Evolutionary conservation across 1,284 basidiomycete species (phyloP), one percentile per base, ranked within the genome.

Genomic region (Apiotrichum porosum): DNA sequence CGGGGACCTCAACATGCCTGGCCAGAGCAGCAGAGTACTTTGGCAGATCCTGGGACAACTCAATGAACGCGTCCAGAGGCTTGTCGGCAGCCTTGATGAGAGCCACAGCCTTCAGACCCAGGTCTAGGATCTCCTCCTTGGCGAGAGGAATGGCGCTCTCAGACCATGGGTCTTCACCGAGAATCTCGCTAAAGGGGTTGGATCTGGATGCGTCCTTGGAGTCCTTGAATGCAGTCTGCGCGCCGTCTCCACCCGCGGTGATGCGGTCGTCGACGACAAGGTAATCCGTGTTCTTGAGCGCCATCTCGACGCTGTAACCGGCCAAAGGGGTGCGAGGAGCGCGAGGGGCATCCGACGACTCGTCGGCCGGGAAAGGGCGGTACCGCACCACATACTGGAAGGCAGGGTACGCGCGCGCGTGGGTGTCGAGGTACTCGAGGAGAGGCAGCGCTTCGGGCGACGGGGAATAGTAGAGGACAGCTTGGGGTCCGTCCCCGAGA

Each of bases 231-330:
- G 42, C 31, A 9, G 33, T 52, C 47, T 56, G 54, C 4, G 28
- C 42, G 21, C 24, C 45, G 3, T 38, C 28, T 2, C 39, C 52
- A 12, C 26, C 26, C n/a, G n/a, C n/a, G 6, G 48, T 49, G 6
- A 44, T 60, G 52, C 92, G 77, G 67, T 97, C 92, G 65, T 97
- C 92, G 3, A 97, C 77, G 3, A 88, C 91, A 14, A 97, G 81
- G 66, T 98, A 98, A 68, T 98, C 94, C 76, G 84, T 97, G 74
- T 94, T 97, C 77, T 98, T 98, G 60, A 98, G 74, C 61, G 95
- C 90, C 47, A 98, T 78, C 23, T 86, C 80, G 8, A 93, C 91
- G 4, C 93, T 93, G 61, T 90, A 98, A 6, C 94, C 93, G 8
- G 86, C 82, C 5, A 97, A 74, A 53, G 80, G 79, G 12, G 68